Evolutionary conservation across 2,329 filamentous ascomycete genomes (phyloP), one percentile per base, ranked within the genome.

Genomic region (Alternaria gansuensis): DNA sequence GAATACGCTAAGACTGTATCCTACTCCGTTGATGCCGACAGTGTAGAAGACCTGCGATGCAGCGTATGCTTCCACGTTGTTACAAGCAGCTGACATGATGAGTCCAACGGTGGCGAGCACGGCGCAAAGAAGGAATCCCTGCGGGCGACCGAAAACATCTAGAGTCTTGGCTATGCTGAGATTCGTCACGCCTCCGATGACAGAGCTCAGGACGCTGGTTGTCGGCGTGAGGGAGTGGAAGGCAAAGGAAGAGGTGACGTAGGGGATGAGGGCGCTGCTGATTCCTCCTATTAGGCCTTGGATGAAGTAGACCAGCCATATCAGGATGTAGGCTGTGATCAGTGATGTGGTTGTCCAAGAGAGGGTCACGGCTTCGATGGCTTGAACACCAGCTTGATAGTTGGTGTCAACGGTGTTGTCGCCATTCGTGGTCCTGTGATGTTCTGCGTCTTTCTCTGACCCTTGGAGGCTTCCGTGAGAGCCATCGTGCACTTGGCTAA

Each of bases 21-120:
- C 43, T 6, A 55, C 33, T 5, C 52, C 44, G 1, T 48, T 55
- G 29, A 49, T 55, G n/a, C 52, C 52, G 9, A 55, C 52, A 4
- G 52, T 50, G 67, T 88, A 90, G 68, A 91, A 88, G 2, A 90
- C 87, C 46, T 86, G 82, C 1, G 85, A 86, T 4, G 87, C 87
- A 41, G 84, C 85, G 70, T 87, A 90, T 0, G 82, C 84, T 57
- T 84, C 75, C 11, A 89, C 82, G 53, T 82, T 83, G 3, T 81
- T 80, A 71, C 84, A 90, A 1, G 81, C 81, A 5, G 89, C 89
- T 82, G 90, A 89, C 77, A 91, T 81, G 17, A 89, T 87, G 75
- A 90, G 37, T 2, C 67, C 67, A 1, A 69, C 43, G 10, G 59
- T 59, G 10, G 60, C 33, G 24, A 64, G 56, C 8, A 43, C 44